Percentiles rank a stretch among this genome's conserved stretches.
These are phyloP conservation scores for Cladosporium colombiae DNA, from an alignment of 2,329 filamentous ascomycete species.

Conservation along the genomic window DNA sequence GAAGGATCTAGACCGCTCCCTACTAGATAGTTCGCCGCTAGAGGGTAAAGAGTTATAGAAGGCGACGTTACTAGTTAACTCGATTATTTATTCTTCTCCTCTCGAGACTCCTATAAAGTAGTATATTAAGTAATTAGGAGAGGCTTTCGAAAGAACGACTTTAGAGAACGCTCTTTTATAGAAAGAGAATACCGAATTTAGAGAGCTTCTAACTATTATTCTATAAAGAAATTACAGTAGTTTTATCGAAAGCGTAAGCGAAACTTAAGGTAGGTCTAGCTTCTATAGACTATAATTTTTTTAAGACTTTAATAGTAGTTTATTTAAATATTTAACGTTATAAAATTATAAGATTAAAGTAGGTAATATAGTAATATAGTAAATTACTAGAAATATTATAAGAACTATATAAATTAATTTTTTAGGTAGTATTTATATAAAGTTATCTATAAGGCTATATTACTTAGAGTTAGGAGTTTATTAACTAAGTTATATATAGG, in stretches of 20 bases:
- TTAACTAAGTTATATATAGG: no score
- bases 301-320: slow-evolving; percentile 1
- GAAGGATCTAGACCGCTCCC: no score
- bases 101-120: no score
- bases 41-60: no score
- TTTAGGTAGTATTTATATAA: not conserved
- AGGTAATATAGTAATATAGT: not conserved
- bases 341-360: slow-evolving; percentile 5
- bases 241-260: slow-evolving; percentile 9
- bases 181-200: no score
- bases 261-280: slow-evolving; percentile 8
- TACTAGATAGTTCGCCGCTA: no score
- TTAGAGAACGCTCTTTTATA: no score
- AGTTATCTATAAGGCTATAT: not conserved
- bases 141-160: no score
- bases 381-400: not conserved
- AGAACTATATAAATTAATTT: not conserved
- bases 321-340: slow-evolving; percentile 6
- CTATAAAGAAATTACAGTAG: slow-evolving; percentile 4
- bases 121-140: no score
- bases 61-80: no score
- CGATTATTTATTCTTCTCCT: no score
- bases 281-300: slow-evolving; percentile 5
- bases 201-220: not conserved
- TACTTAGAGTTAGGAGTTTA: no score